Evolutionary conservation across 2,329 filamentous ascomycete genomes (phyloP), one percentile per base, ranked within the genome.

Genomic region (Alternaria metachromatica): DNA sequence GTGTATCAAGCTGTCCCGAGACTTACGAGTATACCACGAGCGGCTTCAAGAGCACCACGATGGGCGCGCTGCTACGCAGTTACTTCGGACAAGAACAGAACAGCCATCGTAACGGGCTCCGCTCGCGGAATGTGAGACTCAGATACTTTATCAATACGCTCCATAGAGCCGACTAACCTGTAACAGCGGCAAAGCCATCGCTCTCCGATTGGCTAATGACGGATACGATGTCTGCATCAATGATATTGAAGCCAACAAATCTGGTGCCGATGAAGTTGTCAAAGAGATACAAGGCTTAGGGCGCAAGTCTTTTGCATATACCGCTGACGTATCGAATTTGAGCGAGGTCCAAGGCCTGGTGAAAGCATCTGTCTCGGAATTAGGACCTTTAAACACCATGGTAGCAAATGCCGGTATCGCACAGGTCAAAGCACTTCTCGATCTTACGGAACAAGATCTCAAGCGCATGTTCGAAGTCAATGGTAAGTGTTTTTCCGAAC

Each of bases 211-310:
- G 15, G 89, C 89, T 6, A 79, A 82, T 21, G 89, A 91, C 65
- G 89, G 89, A 58, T 92, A 91, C 78, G 83, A 88, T 67, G 82
- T 92, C 54, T 89, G 87, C 71, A 81, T 92, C 66, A 91, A 90
- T 73, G 89, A 91, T 67, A 80, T 91, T 15, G 67, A 81, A 26
- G 81, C 84, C 13, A 87, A 89, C 66, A 77, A 84, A 55, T 68
- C 82, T 5, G 84, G 80, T 1, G 86, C 87, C 63, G 84, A 89
- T 55, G 82, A 85, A 21, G 82, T 84, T 0, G 86, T 84, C 10
- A 78, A 83, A 20, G 83, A 89, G 66, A 87, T 90, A 58, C 76
- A 84, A 58, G 64, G 74, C 4, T 78, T 86, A 9, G 87, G 85
- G 2, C 80, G 86, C 23, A 85, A 84, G 50, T 83, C 88, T 2